Evolutionary conservation across 371 early-diverging fungal species (phyloP), one percentile per base, ranked within the genome.

Genomic region (Mortierella sp.): DNA sequence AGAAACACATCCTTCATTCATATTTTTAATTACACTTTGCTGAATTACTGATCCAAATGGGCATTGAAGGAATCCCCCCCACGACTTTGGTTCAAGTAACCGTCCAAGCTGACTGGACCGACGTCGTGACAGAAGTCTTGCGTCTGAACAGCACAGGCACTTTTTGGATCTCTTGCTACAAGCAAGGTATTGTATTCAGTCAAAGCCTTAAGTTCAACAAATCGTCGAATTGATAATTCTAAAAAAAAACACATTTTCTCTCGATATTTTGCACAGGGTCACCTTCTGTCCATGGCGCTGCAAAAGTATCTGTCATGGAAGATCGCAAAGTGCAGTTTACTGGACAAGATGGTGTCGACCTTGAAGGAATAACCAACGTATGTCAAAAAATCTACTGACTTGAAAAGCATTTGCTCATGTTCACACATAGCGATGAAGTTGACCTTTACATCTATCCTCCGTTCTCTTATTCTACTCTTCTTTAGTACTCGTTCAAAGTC

Each of bases 151-250:
- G 56, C 35, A 66, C 74, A 0, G 70, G 83, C 1, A 67, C 84
- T 0, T 89, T 89, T 67, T 89, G 89, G 89, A 74, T 88, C 7
- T 88, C 88, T 34, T 85, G 86, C 58, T 88, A 89, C 57, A 61
- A 79, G 19, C 76, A 74, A 85, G 86, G 89, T 88, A 72, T 28
- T 55, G 7, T 3, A 29, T 15, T 19, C n/a, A n/a, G n/a, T n/a
- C n/a, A n/a, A n/a, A n/a, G n/a, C n/a, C n/a, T n/a, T n/a, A n/a
- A 58, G 12, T 2, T 53, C 15, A 31, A 40, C 40, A 40, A 40
- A 42, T 22, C n/a, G 22, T n/a, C 49, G n/a, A n/a, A n/a, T 28
- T 23, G 26, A 26, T 17, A 40, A 55, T 23, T 28, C 49, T 32
- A 12, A 26, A 57, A 35, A n/a, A 15, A 23, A 22, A 4, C 32